Percentiles rank a stretch among this genome's conserved stretches.
These are phyloP conservation scores for Quercus alba DNA, from an alignment of 306 rosid genomes.

Conservation along the genomic window DNA sequence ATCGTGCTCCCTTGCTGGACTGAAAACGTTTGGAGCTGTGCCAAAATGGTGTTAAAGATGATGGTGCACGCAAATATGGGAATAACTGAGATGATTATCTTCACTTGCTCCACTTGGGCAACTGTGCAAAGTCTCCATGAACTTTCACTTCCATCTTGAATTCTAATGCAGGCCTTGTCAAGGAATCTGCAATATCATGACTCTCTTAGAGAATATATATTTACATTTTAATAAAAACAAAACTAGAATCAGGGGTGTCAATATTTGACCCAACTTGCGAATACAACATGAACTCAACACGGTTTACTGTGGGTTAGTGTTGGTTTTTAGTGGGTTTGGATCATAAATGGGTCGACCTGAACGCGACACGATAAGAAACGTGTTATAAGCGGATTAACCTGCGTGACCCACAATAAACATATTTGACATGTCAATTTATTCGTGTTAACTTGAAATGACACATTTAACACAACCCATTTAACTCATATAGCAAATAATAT, in stretches of 20 bases:
- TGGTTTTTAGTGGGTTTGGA: fast-evolving
- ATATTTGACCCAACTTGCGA: fast-evolving
- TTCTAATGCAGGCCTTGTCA: conserved; percentile 65
- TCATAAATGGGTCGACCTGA: fast-evolving
- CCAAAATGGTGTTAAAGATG: conserved; percentile 60
- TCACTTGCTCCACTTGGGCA: conserved; percentile 60
- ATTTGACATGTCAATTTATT: too few relatives aligned
- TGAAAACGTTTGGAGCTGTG: conserved; percentile 68
- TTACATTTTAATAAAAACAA: background rate
- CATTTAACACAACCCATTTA: too few relatives aligned
- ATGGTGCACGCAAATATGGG: conserved; percentile 67
- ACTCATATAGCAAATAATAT: too few relatives aligned
- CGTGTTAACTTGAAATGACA: too few relatives aligned
- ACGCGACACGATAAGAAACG: too few relatives aligned
- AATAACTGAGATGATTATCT: conserved; percentile 49
- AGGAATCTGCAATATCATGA: conserved; percentile 41
- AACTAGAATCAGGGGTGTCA: too few relatives aligned
- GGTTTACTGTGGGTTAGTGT: too few relatives aligned
- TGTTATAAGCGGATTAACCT: too few relatives aligned
- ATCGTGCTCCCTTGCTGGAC: conserved; percentile 59
- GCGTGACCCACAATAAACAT: too few relatives aligned
- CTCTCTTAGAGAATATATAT: background rate
- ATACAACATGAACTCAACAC: too few relatives aligned
- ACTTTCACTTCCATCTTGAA: conserved; percentile 45
- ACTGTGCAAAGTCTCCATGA: conserved; percentile 63